These are phyloP conservation scores for Gossypium gossypioides DNA, from an alignment of 441 rosid species.

Conservation along the genomic window DNA sequence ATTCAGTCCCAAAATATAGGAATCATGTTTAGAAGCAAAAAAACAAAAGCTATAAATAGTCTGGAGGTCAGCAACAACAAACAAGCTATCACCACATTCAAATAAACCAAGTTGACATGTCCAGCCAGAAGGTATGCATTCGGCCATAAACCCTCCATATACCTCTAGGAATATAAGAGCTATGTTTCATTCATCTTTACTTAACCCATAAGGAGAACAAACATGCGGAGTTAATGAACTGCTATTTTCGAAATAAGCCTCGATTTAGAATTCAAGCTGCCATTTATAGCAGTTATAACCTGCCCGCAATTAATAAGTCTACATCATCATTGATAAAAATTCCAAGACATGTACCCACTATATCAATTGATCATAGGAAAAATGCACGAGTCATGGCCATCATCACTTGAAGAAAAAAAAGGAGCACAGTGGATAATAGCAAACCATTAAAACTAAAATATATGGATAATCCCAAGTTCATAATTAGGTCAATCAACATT, in stretches of 20 bases:
- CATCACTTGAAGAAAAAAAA: background rate
- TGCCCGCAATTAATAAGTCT: background rate
- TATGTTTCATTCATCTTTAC: constrained; percentile 5
- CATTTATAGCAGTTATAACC: background rate
- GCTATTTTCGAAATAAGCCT: background rate
- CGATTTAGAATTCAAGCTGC: background rate
- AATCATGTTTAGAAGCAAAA: background rate
- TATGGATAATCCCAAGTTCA: background rate
- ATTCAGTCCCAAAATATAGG: background rate
- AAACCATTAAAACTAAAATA: background rate
- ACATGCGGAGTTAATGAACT: background rate
- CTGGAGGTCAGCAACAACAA: background rate
- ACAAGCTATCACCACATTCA: background rate
- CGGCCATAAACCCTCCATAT: background rate
- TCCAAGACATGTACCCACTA: background rate
- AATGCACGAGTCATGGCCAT: background rate
- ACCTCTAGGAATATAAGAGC: background rate
- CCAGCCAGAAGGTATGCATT: background rate
- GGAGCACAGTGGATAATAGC: background rate
- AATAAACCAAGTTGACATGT: background rate
- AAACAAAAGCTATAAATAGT: too few relatives aligned
- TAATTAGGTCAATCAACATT: constrained; percentile 5
- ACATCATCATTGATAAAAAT: background rate
- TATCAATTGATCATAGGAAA: constrained; percentile 10
- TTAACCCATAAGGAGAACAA: background rate